phyloP scores from a whole-genome alignment of 2,329 filamentous ascomycete species.

The Fusarium clavum region DNA sequence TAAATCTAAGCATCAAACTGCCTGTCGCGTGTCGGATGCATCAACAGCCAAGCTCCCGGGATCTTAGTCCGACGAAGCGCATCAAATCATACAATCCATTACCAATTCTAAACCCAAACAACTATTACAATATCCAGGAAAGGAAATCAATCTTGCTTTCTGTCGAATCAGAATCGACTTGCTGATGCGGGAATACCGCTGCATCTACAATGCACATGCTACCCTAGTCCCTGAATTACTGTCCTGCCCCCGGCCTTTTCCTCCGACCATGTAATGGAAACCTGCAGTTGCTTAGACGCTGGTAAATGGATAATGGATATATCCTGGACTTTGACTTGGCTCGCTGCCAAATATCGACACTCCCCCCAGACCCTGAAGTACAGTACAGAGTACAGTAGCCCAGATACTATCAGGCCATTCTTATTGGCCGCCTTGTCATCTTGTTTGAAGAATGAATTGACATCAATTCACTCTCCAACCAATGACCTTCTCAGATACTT shows the following conservation, averaged over 20 bases:
- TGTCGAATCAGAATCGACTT: constrained; percentile 38
- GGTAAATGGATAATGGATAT: background rate
- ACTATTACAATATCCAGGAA: constrained; percentile 24
- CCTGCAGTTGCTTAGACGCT: constrained; percentile 10
- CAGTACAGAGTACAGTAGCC: background rate
- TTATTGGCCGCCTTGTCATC: constrained; percentile 45
- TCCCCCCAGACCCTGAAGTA: constrained; percentile 34
- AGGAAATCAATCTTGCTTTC: constrained; percentile 18
- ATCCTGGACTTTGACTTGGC: constrained; percentile 29
- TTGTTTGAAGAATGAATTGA: constrained; percentile 49
- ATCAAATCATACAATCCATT: constrained; percentile 36
- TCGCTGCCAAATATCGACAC: constrained; percentile 34
- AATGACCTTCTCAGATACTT: constrained; percentile 28
- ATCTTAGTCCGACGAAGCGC: constrained; percentile 24
- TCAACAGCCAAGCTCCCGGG: constrained; percentile 13
- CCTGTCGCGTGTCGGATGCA: constrained; percentile 15
- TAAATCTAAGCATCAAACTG: constrained; percentile 22
- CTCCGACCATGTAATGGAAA: constrained; percentile 30
- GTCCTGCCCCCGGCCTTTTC: constrained; percentile 13
- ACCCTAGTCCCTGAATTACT: constrained; percentile 17
- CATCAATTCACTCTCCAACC: constrained; percentile 39
- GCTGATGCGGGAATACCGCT: constrained; percentile 33
- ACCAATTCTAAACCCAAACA: constrained; percentile 38
- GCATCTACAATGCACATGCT: constrained; percentile 13
- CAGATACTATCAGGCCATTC: constrained; percentile 42